Conservation (phyloP, 2,329 filamentous ascomycete genomes). For the Botryotinia calthae region DNA sequence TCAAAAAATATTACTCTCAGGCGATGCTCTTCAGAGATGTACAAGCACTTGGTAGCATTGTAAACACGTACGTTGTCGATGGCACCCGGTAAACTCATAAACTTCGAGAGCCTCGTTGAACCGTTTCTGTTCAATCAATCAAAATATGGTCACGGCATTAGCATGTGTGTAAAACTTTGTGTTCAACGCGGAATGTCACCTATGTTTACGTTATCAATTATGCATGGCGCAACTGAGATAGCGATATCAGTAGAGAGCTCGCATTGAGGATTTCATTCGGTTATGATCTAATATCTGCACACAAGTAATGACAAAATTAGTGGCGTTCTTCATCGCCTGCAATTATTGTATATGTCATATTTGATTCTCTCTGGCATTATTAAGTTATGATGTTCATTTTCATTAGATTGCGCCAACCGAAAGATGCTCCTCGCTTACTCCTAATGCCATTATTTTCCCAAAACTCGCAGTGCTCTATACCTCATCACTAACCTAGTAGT, state of each 20-base stretch:
- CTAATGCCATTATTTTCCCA: neutral
- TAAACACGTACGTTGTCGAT: neutral
- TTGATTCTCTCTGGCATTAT: neutral
- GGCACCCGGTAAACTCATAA: neutral
- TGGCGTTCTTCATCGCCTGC: too few relatives aligned
- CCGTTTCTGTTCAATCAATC: neutral
- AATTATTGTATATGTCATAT: neutral
- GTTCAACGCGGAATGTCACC: neutral
- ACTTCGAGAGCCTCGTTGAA: neutral
- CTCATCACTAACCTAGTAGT: neutral
- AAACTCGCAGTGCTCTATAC: neutral
- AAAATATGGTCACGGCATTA: neutral
- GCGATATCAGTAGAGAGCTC: neutral
- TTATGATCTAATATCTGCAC: neutral
- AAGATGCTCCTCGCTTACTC: neutral
- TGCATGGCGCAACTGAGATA: neutral
- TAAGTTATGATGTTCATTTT: neutral
- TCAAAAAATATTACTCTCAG: neutral
- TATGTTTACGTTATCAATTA: neutral
- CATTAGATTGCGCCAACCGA: neutral
- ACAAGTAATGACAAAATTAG: neutral
- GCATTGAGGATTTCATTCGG: neutral
- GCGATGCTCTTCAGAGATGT: neutral
- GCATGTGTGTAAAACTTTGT: neutral
- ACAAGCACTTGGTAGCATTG: neutral